Evolutionary conservation across 2,329 filamentous ascomycete species (phyloP), one percentile per base, ranked within the genome.

Genomic region (Aaosphaeria pasadenensis): DNA sequence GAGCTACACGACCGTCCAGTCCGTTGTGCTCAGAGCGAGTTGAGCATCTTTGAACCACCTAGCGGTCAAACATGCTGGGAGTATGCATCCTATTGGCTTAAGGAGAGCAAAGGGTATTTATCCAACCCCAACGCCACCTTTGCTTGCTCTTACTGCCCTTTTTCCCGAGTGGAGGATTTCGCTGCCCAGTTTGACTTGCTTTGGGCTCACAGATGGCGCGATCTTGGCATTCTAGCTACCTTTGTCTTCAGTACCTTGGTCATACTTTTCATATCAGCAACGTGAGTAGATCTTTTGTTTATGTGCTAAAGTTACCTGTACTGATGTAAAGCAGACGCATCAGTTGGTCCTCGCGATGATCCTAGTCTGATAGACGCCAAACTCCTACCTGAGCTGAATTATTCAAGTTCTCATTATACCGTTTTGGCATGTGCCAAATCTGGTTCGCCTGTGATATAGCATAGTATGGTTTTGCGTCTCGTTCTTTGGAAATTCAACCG

Each of bases 141-240:
- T 42, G 71, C 77, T 24, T 95, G 91, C 72, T 75, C 86, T 60
- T 95, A 95, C 73, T 96, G 91, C 63, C 88, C 89, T 0, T 95
- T 84, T 73, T 84, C 80, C 52, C 74, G 88, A 9, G 91, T 89
- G 30, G 87, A 95, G 55, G 78, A 95, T 71, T 95, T 92, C 63
- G 95, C 88, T 64, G 64, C 74, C 45, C 77, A 81, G 0, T 77
- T 95, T 13, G 78, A 80, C 2, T 80, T 94, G 60, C 74, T 72
- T 2, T 95, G 86, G 59, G 73, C 74, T 39, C 71, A 88, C 54
- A 76, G 90, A 11, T 95, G 90, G 90, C 81, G 90, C 46, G 89
- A 96, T 58, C 53, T 94, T 48, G 91, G 89, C 1, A 95, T 95
- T 52, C 86, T 86, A 56, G 57, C 81, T 31, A 86, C 85, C 1